These are phyloP conservation scores for Trichoderma asperelloides DNA, from an alignment of 495 filamentous ascomycete species.

Conservation along the genomic window DNA sequence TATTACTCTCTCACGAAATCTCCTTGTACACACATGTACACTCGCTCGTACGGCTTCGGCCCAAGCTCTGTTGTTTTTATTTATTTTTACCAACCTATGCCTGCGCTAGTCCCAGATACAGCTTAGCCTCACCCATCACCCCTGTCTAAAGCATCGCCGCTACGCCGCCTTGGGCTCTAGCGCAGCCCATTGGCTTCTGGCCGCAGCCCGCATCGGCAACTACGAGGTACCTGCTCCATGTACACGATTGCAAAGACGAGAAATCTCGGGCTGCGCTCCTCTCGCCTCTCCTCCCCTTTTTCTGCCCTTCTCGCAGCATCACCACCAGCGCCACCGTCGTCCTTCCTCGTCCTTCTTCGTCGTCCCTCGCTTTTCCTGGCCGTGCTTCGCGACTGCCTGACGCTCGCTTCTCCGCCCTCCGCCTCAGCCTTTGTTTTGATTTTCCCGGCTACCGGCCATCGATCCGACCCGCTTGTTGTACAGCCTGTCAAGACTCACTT, in stretches of 20 bases:
- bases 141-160: neutral
- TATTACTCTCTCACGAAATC: no score
- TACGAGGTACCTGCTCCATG: neutral
- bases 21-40: no score
- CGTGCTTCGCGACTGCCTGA: neutral
- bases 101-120: neutral
- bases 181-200: neutral
- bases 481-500: neutral
- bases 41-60: neutral
- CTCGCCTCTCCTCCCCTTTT: neutral
- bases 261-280: conserved; percentile 3
- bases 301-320: neutral
- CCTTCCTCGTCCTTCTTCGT: neutral
- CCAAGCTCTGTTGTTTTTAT: neutral
- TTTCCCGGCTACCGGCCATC: neutral
- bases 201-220: neutral
- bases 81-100: neutral
- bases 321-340: neutral
- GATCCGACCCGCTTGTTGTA: conserved; percentile 6
- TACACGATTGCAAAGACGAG: neutral
- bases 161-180: neutral
- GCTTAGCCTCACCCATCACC: neutral
- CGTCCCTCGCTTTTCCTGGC: neutral
- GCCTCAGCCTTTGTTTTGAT: neutral
- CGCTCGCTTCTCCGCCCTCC: neutral